Conservation (phyloP, 257 asterid species). For the Solanum sejunctum region DNA sequence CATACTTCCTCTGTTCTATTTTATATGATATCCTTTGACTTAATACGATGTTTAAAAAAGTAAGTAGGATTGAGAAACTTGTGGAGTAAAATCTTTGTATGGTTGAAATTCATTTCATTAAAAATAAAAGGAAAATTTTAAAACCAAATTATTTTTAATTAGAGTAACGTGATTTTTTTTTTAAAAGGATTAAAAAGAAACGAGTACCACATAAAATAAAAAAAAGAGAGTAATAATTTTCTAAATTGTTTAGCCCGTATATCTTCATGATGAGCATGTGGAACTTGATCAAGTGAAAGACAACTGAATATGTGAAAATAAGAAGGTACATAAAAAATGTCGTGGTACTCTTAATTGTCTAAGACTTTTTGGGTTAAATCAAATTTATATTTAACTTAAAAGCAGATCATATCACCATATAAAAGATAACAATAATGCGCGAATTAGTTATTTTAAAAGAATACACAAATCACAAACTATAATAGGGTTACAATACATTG, state of each 20-base stretch:
- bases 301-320: neutral
- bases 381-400: neutral
- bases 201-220: no score
- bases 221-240: neutral
- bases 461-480: neutral
- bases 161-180: no score
- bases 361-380: neutral
- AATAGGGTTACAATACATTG: neutral
- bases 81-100: no score
- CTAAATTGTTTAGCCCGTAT: neutral
- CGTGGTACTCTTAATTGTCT: neutral
- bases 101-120: no score
- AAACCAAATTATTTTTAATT: no score
- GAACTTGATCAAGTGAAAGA: neutral
- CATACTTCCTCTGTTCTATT: no score
- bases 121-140: no score
- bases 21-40: no score
- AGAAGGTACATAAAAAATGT: rapidly evolving
- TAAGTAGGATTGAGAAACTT: no score
- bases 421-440: neutral
- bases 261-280: neutral
- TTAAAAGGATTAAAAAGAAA: no score
- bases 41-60: no score
- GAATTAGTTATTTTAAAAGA: neutral
- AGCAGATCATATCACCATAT: neutral